Evolutionary conservation across 2,329 filamentous ascomycete species (phyloP).

Genomic region (Aspergillus bombycis): DNA sequence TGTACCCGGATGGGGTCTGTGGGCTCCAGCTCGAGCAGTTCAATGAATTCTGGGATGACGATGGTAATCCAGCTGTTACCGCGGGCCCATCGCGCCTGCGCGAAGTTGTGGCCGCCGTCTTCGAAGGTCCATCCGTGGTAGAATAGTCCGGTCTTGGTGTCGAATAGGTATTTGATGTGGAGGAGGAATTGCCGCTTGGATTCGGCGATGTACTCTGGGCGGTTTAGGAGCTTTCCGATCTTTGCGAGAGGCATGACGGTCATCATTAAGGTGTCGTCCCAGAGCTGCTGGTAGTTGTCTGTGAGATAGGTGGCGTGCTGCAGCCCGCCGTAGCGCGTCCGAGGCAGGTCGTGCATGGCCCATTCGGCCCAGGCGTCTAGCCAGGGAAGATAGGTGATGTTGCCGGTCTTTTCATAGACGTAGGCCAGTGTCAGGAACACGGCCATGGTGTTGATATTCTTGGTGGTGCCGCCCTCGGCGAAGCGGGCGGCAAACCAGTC

Average conservation of each 20-base stretch:
- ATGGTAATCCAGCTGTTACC: slow-evolving; percentile 73
- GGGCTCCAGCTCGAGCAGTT: slow-evolving; percentile 65
- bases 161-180: slow-evolving; percentile 78
- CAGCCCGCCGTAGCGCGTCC: slow-evolving; percentile 72
- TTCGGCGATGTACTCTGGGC: slow-evolving; percentile 75
- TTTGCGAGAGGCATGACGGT: slow-evolving; percentile 79
- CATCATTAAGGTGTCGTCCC: slow-evolving; percentile 90
- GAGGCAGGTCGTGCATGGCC: slow-evolving; percentile 75
- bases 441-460: slow-evolving; percentile 86
- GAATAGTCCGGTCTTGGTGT: slow-evolving; percentile 71
- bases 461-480: slow-evolving; percentile 71
- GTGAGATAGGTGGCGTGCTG: slow-evolving; percentile 75
- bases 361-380: slow-evolving; percentile 81
- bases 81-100: slow-evolving; percentile 59
- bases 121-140: slow-evolving; percentile 84
- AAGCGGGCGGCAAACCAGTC: slow-evolving; percentile 74
- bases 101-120: slow-evolving; percentile 64
- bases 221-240: slow-evolving; percentile 70
- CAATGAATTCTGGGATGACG: slow-evolving; percentile 79
- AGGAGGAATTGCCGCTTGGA: slow-evolving; percentile 77
- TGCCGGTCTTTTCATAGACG: slow-evolving; percentile 74
- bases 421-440: slow-evolving; percentile 75
- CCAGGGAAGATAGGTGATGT: slow-evolving; percentile 73
- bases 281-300: slow-evolving; percentile 73
- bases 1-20: slow-evolving; percentile 63